phyloP scores from a whole-genome alignment of 2,329 filamentous ascomycete species.

The Alternaria sp. region DNA sequence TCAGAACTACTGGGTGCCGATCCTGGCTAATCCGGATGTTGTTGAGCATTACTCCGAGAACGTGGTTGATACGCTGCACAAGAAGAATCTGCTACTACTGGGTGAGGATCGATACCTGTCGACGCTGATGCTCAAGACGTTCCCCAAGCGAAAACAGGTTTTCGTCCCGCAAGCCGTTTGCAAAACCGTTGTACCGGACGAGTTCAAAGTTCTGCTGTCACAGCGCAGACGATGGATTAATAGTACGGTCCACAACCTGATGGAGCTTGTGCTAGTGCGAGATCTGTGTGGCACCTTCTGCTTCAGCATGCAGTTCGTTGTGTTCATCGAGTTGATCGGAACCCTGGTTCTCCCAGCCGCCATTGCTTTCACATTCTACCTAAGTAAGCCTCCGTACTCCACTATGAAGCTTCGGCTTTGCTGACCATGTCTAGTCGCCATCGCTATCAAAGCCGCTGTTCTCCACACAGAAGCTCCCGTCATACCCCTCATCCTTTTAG shows the following conservation, averaged over 20 bases:
- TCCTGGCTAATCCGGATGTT: slow-evolving; percentile 96
- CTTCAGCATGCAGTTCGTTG: slow-evolving; percentile 99
- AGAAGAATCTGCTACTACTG: slow-evolving; percentile 91
- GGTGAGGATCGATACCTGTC: slow-evolving; percentile 96
- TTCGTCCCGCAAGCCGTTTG: slow-evolving; percentile 98
- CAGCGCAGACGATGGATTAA: slow-evolving; percentile 99
- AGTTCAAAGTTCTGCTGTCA: slow-evolving; percentile 90
- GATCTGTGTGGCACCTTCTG: slow-evolving; percentile 99
- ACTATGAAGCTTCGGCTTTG: slow-evolving; percentile 9
- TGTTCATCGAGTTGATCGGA: slow-evolving; percentile 93
- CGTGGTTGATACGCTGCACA: slow-evolving; percentile 96
- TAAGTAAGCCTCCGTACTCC: slow-evolving; percentile 69
- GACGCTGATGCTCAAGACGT: slow-evolving; percentile 97
- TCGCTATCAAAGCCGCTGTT: slow-evolving; percentile 77
- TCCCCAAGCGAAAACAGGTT: slow-evolving; percentile 98
- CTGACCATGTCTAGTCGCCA: slow-evolving; percentile 70
- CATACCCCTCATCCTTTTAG: slow-evolving; percentile 89
- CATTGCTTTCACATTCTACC: slow-evolving; percentile 96
- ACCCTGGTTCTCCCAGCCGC: slow-evolving; percentile 95
- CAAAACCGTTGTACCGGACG: slow-evolving; percentile 95
- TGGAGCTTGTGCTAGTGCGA: slow-evolving; percentile 94
- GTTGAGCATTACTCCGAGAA: slow-evolving; percentile 99
- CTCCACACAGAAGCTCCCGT: slow-evolving; percentile 70
- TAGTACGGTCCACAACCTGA: slow-evolving; percentile 97
- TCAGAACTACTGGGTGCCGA: slow-evolving; percentile 99